Base-by-base conservation (phyloP, 2,329 filamentous ascomycete genomes). In the Colletotrichum coccodes region DNA sequence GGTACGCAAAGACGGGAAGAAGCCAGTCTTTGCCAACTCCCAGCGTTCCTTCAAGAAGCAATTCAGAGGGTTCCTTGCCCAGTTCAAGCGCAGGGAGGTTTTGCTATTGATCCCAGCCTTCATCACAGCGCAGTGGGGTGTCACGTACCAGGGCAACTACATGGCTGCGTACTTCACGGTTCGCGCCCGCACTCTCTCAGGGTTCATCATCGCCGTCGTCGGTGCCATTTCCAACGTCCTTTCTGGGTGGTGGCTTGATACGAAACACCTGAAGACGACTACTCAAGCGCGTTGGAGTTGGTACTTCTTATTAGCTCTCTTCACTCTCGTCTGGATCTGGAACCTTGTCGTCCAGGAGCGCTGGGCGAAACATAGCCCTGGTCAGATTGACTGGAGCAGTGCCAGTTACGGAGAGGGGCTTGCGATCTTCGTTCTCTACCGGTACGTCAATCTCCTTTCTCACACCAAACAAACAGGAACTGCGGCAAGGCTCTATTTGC, bases 371-470 rank as follows among this genome's bases (percentile, higher is more conserved):
- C n/a, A 70, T 16, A 46, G 64, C 11, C 50, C 74, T n/a, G 68
- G 82, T 0, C 84, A 81, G 4, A 75, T 86, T 0, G 83, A 86
- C 70, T 86, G 84, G 83, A 78, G 70, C 23, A 71, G 72, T 7
- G 76, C 81, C 1, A 79, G 79, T 1, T 84, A 86, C 60, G 81
- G 82, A 7, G 76, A 80, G 6, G 83, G 81, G 0, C 86, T 86
- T 46, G 82, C 82, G 0, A 80, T 82, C 12, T 84, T 85, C 71
- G 79, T 87, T 16, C 73, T 86, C 1, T 81, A 85, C 68, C 75
- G 83, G 38, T 85, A 85, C 71, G 80, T 85, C 74, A 84, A 86
- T 62, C 84, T 86, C 69, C 82, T n/a, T n/a, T n/a, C n/a, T n/a
- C n/a, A n/a, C n/a, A n/a, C n/a, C n/a, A n/a, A n/a, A n/a, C n/a